Base-by-base conservation (phyloP, 176 grass and related monocot species). In the Aegilops umbellulata region DNA sequence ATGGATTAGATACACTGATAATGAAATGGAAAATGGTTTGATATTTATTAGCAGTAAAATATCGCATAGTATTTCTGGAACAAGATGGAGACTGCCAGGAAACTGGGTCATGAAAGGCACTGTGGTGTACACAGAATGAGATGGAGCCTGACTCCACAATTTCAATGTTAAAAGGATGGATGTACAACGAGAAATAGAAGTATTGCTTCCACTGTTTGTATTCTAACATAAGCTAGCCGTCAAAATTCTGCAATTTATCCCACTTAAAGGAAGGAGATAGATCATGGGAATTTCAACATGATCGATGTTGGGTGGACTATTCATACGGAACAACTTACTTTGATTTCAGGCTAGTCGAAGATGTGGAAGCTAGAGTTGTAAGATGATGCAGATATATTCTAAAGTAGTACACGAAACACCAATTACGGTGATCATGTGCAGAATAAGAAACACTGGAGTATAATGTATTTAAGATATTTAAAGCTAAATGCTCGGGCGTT, bases 1-100 rank as follows among this genome's bases (percentile, higher is more conserved):
- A 46, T 77, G 12, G 30, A 69, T 90, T 72, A 92, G 74, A 64
- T 30, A 86, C 35, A 24, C 1, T 19, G 31, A 55, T 84, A 24
- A 42, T 36, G 69, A 81, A 38, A 69, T 69, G 62, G 16, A 68
- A 55, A 83, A 31, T 44, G 29, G 58, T 38, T 85, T 76, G 62
- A 46, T 47, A 81, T 61, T 67, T 22, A 20, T 67, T 22, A 20
- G 15, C 22, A 8, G 42, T 84, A 26, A 68, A 8, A 61, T 30
- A 63, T 27, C 65, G 0, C 47, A 23, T 51, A 19, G 7, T 17
- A n/a, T 62, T 74, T 39, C 39, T 31, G 76, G 20, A n/a, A 85
- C 30, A 46, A 76, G 17, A 86, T 47, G 78, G 47, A 61, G 20
- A 86, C 61, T 20, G 63, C 13, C 49, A 51, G 27, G n/a, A 69